Conservation (phyloP, 345 rosid species). For the Camelina hispida region DNA sequence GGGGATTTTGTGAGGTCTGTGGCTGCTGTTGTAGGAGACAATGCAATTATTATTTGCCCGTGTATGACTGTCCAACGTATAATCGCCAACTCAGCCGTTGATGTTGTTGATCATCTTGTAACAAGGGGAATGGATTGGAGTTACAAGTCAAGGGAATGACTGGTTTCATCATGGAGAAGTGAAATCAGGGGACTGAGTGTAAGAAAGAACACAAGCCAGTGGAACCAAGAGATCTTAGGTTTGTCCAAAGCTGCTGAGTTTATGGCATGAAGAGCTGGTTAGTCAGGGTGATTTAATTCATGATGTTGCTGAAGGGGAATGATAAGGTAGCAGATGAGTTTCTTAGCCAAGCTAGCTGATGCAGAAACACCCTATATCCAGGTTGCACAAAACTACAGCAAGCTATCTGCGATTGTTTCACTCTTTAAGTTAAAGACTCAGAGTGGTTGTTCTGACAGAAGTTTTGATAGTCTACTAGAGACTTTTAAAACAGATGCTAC, state of each 20-base stretch:
- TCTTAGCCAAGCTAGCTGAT: too few species aligned
- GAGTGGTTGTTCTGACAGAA: neutral
- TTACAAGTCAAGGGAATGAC: neutral
- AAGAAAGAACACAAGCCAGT: too few species aligned
- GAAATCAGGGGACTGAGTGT: neutral
- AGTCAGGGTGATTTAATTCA: too few species aligned
- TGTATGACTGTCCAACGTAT: neutral
- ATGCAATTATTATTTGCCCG: neutral
- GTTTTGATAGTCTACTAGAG: neutral
- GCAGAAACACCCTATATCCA: too few species aligned
- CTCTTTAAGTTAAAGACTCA: too few species aligned
- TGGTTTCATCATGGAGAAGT: conserved; percentile 21
- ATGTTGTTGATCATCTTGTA: neutral
- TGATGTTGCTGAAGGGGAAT: too few species aligned
- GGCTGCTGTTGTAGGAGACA: neutral
- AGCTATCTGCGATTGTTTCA: too few species aligned
- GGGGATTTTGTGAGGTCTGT: neutral
- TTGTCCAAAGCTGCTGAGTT: too few species aligned
- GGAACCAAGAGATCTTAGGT: too few species aligned
- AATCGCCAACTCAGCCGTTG: neutral
- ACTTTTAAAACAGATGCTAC: neutral
- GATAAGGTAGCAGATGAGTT: too few species aligned
- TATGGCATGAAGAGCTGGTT: too few species aligned
- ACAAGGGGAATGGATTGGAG: neutral
- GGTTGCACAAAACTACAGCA: too few species aligned